phyloP scores from a whole-genome alignment of 805 yeast genomes.

The Nakazawaea wyomingensis region DNA sequence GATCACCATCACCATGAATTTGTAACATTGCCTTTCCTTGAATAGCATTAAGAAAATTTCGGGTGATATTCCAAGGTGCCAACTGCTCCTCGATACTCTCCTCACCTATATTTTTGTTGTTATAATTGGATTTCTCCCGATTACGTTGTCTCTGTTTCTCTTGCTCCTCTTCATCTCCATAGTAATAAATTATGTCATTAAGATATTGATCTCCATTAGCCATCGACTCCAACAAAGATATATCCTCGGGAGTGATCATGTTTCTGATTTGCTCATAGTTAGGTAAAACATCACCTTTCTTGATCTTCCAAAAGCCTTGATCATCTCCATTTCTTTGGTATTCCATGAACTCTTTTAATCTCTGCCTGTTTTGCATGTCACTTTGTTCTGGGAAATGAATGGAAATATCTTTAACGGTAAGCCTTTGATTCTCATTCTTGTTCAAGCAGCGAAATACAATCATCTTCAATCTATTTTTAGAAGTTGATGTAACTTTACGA shows the following conservation, averaged over 20 bases:
- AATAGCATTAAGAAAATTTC: slow-evolving; percentile 87
- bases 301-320: slow-evolving; percentile 92
- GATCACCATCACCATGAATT: slow-evolving; percentile 91
- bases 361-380: slow-evolving; percentile 94
- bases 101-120: slow-evolving; percentile 24
- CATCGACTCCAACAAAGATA: slow-evolving; percentile 83
- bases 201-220: slow-evolving; percentile 85
- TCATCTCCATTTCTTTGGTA: slow-evolving; percentile 91
- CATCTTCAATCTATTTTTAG: slow-evolving; percentile 89
- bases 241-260: slow-evolving; percentile 92
- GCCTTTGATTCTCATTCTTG: slow-evolving; percentile 63
- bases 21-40: slow-evolving; percentile 97
- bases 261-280: slow-evolving; percentile 68
- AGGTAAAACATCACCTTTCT: slow-evolving; percentile 62
- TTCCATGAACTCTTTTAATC: slow-evolving; percentile 96
- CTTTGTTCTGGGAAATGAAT: slow-evolving; percentile 94
- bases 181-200: slow-evolving; percentile 69
- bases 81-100: slow-evolving; percentile 75
- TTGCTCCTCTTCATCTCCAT: slow-evolving; percentile 29
- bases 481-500: slow-evolving; percentile 88
- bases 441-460: slow-evolving; percentile 85
- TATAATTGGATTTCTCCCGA: slow-evolving; percentile 8
- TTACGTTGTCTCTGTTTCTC: slow-evolving; percentile 12
- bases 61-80: slow-evolving; percentile 91
- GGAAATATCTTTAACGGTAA: slow-evolving; percentile 82